A percentile compares a stretch with the other conserved stretches of the same genome.
Evolutionary conservation across 1,284 basidiomycete species (phyloP).

Genomic region (Thelephora terrestris): DNA sequence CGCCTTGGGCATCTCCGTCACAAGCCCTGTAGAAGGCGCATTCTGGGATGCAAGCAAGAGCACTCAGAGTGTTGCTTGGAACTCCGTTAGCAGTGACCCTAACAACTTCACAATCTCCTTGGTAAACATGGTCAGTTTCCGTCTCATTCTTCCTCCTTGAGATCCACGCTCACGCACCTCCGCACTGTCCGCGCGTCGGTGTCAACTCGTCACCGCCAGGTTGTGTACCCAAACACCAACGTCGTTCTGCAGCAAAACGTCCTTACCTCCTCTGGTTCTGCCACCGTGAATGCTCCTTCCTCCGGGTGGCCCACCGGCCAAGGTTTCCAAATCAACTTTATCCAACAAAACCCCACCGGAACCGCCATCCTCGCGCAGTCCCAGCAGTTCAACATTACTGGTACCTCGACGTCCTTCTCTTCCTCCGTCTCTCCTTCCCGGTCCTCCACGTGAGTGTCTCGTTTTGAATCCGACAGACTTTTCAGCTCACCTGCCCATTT

Average conservation of each 20-base stretch:
- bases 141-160: neutral
- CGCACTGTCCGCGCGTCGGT: constrained; percentile 3
- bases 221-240: constrained; percentile 17
- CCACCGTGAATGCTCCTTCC: constrained; percentile 38
- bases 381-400: constrained; percentile 39
- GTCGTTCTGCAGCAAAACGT: constrained; percentile 43
- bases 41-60: too few relatives aligned
- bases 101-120: constrained; percentile 61
- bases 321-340: constrained; percentile 63
- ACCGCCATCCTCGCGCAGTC: constrained; percentile 59
- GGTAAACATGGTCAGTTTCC: constrained; percentile 44
- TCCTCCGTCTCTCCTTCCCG: constrained; percentile 5
- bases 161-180: neutral
- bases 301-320: constrained; percentile 47
- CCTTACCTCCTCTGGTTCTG: constrained; percentile 28
- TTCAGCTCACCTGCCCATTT: too few relatives aligned
- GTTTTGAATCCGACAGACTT: neutral
- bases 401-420: constrained; percentile 14
- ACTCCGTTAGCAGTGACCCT: constrained; percentile 52
- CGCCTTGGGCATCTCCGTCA: too few relatives aligned
- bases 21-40: too few relatives aligned
- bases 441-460: constrained; percentile 6
- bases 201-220: constrained; percentile 18
- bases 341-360: constrained; percentile 34
- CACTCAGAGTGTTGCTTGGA: constrained; percentile 37